Conservation (phyloP, 805 yeast genomes). For the Starmerella cellae region DNA sequence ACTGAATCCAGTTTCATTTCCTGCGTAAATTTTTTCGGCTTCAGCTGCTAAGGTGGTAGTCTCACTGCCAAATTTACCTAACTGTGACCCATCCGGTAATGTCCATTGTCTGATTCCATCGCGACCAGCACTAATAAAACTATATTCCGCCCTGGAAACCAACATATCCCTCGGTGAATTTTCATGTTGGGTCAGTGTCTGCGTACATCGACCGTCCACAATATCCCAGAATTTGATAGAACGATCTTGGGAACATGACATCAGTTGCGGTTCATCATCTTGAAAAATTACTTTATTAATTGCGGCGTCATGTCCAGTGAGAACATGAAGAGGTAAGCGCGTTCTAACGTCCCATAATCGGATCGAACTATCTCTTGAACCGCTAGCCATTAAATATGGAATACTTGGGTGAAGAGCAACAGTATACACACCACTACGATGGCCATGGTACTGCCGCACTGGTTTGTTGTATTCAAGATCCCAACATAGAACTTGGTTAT, state of each 20-base stretch:
- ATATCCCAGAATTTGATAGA: constrained; percentile 86
- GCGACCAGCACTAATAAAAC: constrained; percentile 69
- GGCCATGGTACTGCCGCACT: constrained; percentile 85
- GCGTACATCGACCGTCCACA: constrained; percentile 56
- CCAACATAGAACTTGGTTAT: constrained; percentile 88
- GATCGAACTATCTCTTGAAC: constrained; percentile 76
- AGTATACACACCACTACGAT: constrained; percentile 75
- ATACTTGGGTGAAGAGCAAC: constrained; percentile 77
- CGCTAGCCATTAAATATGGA: constrained; percentile 62
- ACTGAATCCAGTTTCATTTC: constrained; percentile 68
- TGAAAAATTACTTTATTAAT: constrained; percentile 57
- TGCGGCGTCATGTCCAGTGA: constrained; percentile 70
- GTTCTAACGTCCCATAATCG: constrained; percentile 92
- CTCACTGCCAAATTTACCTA: constrained; percentile 40
- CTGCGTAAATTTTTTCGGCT: constrained; percentile 54
- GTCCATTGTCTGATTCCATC: constrained; percentile 76
- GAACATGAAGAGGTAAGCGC: constrained; percentile 54
- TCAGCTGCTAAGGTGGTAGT: constrained; percentile 19
- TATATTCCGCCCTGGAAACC: constrained; percentile 53
- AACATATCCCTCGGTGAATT: constrained; percentile 66
- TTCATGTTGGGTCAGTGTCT: constrained; percentile 72
- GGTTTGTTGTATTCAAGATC: constrained; percentile 78
- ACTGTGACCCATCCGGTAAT: constrained; percentile 60
- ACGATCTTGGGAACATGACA: constrained; percentile 71
- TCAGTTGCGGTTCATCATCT: constrained; percentile 69